Evolutionary conservation across 352 stramenopile genomes (phyloP).

Genomic region (Globisporangium yorkense): DNA sequence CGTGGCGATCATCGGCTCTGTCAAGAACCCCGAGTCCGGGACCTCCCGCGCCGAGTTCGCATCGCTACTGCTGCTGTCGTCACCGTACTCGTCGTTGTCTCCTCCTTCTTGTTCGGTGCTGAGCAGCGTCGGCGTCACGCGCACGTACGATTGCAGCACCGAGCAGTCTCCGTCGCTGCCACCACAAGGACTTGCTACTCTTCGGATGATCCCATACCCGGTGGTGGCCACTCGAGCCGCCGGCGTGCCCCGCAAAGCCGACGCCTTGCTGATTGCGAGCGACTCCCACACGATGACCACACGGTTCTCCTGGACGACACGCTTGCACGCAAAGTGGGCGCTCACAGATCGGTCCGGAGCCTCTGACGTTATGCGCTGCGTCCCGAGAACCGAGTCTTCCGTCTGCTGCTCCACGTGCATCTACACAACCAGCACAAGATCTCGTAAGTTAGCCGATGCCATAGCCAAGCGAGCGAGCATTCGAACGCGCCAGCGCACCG

Average conservation of each 20-base stretch:
- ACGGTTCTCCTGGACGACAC: background rate
- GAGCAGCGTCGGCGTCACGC: background rate
- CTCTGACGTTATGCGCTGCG: conserved; percentile 2
- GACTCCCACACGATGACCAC: conserved; percentile 7
- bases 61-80: background rate
- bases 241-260: background rate
- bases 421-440: background rate
- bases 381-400: conserved; percentile 5
- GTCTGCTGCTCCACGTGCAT: conserved; percentile 2
- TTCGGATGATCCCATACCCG: conserved; percentile 1
- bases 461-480: background rate
- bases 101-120: background rate
- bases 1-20: conserved; percentile 2
- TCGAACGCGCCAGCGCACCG: background rate
- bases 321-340: conserved; percentile 1
- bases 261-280: background rate
- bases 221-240: background rate
- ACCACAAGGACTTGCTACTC: background rate
- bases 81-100: background rate
- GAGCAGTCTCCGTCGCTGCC: background rate
- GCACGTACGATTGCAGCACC: conserved; percentile 6
- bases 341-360: background rate
- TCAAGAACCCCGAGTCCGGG: background rate
- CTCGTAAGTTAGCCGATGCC: background rate
- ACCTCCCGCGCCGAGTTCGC: background rate